Base-by-base conservation (phyloP, 1,139 yeast genomes). In the Lizanozyma gosingica region DNA sequence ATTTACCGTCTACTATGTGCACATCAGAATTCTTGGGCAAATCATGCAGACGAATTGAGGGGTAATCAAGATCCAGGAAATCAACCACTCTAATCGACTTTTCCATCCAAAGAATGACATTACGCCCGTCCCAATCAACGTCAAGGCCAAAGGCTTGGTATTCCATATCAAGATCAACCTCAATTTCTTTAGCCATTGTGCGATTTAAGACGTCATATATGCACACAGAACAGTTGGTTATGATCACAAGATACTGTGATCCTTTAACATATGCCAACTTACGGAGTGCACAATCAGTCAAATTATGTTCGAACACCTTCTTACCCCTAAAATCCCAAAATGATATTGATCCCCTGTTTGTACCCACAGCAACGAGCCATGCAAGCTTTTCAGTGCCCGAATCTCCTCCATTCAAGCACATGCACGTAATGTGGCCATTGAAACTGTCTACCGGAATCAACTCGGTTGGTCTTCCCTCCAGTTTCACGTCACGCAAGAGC, bases 51-150 rank as follows among this genome's bases (percentile, higher is more conserved):
- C 54, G 46, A 2, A 18, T 18, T 18, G 17, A 33, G 9, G 40
- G 42, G 15, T 37, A 17, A 15, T 38, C 17, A 15, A 41, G 11
- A 16, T 44, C 43, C 6, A 40, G 39, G 43, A 53, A 65, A 40
- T 62, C 56, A 29, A 58, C 50, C 4, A 60, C 66, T 33, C 52
- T 48, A 22, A 67, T 54, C 4, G 40, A 35, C 3, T 48, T 37
- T 3, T 41, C 50, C 42, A 51, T 49, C 37, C 58, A 47, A 6
- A 67, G 34, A 2, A 67, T 50, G 3, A 66, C 52, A 43, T 60
- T 66, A 15, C 42, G 43, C 37, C 57, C 70, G 2, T 57, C 66
- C 43, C 58, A 64, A 46, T 70, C 75, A 29, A 59, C 63, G 41
- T 67, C 66, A 33, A 66, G 11, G 9, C 29, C 29, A 11, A 11